phyloP scores from a whole-genome alignment of 2,329 filamentous ascomycete genomes.

The Ophiostoma ulmi region DNA sequence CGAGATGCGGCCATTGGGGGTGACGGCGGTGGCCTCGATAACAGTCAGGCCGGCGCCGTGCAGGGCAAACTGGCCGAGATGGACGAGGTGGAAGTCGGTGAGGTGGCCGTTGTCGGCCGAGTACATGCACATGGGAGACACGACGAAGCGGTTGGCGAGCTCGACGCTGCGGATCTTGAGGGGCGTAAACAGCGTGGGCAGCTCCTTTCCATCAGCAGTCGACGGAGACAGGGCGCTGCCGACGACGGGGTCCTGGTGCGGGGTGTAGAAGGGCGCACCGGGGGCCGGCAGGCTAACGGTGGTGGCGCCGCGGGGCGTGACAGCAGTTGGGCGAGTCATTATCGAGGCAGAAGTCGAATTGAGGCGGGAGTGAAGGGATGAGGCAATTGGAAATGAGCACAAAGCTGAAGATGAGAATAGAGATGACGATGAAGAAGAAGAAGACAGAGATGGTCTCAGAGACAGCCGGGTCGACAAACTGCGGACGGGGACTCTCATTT shows the following conservation, averaged over 20 bases:
- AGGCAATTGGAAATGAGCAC: neutral
- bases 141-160: conserved; percentile 53
- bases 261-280: conserved; percentile 50
- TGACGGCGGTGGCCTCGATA: conserved; percentile 73
- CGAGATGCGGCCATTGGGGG: conserved; percentile 73
- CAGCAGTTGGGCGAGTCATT: conserved; percentile 17
- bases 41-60: conserved; percentile 70
- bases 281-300: conserved; percentile 38
- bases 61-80: conserved; percentile 71
- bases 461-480: neutral
- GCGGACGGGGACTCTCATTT: neutral
- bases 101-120: conserved; percentile 59
- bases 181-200: conserved; percentile 53
- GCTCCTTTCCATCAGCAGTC: conserved; percentile 24
- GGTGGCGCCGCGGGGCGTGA: conserved; percentile 19
- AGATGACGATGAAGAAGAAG: neutral
- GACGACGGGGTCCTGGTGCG: conserved; percentile 48
- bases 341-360: neutral
- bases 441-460: neutral
- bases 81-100: conserved; percentile 76
- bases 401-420: neutral
- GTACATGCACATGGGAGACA: conserved; percentile 60
- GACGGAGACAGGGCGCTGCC: conserved; percentile 40
- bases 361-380: neutral
- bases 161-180: conserved; percentile 50